Conservation (phyloP, 345 rosid species). For the Iberis pinnata region DNA sequence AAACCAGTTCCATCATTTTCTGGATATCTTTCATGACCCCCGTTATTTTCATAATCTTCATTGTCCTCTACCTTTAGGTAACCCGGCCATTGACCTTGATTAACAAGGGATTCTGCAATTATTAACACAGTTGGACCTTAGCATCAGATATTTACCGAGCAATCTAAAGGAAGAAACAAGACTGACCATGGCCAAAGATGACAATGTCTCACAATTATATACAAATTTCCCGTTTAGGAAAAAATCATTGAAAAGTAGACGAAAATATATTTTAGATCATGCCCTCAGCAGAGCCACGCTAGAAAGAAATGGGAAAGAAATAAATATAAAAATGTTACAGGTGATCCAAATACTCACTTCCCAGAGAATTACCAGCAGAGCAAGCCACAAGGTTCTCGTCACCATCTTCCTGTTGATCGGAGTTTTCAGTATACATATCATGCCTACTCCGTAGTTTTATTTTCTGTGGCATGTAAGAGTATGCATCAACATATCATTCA, state of each 20-base stretch:
- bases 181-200: constrained; percentile 2
- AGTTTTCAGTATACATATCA: constrained; percentile 49
- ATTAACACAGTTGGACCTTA: constrained; percentile 22
- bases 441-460: constrained; percentile 34
- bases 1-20: constrained; percentile 51
- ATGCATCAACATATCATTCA: constrained; percentile 51
- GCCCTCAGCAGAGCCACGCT: not conserved
- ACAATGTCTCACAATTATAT: not conserved
- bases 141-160: not conserved
- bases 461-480: constrained; percentile 52
- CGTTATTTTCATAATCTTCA: constrained; percentile 55
- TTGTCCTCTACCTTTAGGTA: constrained; percentile 59
- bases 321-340: not conserved
- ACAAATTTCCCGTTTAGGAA: not conserved
- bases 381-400: constrained; percentile 56
- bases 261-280: not conserved
- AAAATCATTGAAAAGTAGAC: not conserved
- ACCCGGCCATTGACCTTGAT: constrained; percentile 56
- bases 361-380: constrained; percentile 49
- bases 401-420: constrained; percentile 59
- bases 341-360: constrained; percentile 52
- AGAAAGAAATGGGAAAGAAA: not conserved
- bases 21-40: constrained; percentile 57
- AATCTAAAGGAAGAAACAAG: constrained; percentile 5
- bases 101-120: constrained; percentile 43